Evolutionary conservation across 805 yeast species (phyloP).

Genomic region (Metschnikowia proteae): DNA sequence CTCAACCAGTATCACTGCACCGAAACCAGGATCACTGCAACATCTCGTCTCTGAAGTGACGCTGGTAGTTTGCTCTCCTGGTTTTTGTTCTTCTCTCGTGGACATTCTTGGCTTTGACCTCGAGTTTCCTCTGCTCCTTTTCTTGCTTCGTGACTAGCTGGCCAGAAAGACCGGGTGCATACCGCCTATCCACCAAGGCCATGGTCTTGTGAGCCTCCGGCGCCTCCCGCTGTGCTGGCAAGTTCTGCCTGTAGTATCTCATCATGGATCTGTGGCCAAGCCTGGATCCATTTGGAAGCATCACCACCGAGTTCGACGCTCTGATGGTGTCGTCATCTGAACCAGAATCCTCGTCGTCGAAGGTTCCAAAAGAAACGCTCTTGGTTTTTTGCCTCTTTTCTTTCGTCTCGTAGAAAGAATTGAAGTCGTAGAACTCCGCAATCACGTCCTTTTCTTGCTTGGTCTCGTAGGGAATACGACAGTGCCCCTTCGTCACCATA

Average conservation of each 20-base stretch:
- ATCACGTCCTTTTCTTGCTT: conserved; percentile 34
- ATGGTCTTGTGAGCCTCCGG: conserved; percentile 71
- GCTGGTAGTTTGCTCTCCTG: conserved; percentile 30
- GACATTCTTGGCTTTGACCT: conserved; percentile 21
- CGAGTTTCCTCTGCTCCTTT: conserved; percentile 25
- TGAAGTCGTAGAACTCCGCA: conserved; percentile 38
- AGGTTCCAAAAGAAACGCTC: conserved; percentile 26
- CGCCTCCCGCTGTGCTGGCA: conserved; percentile 27
- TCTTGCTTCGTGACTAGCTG: conserved; percentile 32
- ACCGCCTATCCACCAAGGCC: conserved; percentile 65
- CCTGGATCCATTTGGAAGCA: conserved; percentile 72
- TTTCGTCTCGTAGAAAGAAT: conserved; percentile 14
- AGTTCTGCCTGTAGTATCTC: conserved; percentile 66
- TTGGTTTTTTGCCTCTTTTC: conserved; percentile 16
- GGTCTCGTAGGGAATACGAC: conserved; percentile 44
- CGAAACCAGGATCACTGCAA: too few species aligned
- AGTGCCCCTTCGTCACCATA: conserved; percentile 42
- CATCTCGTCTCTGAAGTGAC: conserved; percentile 66
- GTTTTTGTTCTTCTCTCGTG: conserved; percentile 26
- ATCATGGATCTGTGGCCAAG: conserved; percentile 79
- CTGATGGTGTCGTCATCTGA: conserved; percentile 17
- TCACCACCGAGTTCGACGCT: conserved; percentile 25
- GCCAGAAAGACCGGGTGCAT: conserved; percentile 34
- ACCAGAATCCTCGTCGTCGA: conserved; percentile 17
- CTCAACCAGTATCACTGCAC: too few species aligned